These are phyloP conservation scores for Medicago arabica DNA, from an alignment of 306 rosid genomes.

Conservation along the genomic window DNA sequence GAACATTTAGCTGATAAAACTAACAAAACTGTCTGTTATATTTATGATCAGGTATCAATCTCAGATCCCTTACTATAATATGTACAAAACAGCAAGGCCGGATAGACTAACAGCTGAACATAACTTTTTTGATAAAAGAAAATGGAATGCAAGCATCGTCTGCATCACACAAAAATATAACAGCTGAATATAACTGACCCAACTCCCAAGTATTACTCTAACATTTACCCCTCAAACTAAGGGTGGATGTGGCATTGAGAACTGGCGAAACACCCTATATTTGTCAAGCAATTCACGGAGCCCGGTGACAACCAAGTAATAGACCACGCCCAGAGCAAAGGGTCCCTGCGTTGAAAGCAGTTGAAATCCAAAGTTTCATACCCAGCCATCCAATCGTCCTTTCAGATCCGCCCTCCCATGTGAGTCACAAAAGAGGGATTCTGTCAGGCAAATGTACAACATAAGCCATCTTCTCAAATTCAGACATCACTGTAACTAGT, in stretches of 20 bases:
- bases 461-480: too few relatives aligned
- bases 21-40: not conserved
- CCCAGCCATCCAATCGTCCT: too few relatives aligned
- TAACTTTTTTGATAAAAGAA: not conserved
- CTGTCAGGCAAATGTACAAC: too few relatives aligned
- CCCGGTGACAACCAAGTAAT: not conserved
- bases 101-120: not conserved
- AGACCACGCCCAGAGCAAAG: too few relatives aligned
- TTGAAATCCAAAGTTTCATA: too few relatives aligned
- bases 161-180: not conserved
- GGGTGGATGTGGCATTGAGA: not conserved
- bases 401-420: too few relatives aligned
- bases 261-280: not conserved
- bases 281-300: not conserved
- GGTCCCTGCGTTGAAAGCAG: too few relatives aligned
- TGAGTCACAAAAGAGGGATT: too few relatives aligned
- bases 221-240: conserved; percentile 15
- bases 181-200: conserved; percentile 10
- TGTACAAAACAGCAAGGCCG: not conserved
- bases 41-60: not conserved
- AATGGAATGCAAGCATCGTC: not conserved
- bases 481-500: too few relatives aligned
- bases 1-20: not conserved
- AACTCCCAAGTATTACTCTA: not conserved
- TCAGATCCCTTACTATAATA: not conserved